Evolutionary conservation across 1,284 basidiomycete genomes (phyloP).

Genomic region (Moniliophthora roreri): DNA sequence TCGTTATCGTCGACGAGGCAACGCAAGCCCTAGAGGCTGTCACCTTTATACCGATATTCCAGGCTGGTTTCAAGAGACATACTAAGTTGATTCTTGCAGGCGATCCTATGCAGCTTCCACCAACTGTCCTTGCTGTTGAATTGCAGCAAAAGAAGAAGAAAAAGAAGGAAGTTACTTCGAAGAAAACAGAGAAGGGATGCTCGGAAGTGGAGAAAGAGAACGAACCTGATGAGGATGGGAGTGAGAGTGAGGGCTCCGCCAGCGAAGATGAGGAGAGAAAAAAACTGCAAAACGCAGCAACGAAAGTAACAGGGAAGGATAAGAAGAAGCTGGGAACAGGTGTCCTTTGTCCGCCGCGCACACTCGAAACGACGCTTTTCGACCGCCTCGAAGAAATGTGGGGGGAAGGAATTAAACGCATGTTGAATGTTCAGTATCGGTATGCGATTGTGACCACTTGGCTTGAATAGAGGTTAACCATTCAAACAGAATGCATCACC

Average conservation of each 20-base stretch:
- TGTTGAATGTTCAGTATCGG: constrained; percentile 89
- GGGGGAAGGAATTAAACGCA: constrained; percentile 79
- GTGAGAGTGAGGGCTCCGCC: constrained; percentile 1
- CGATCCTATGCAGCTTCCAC: constrained; percentile 90
- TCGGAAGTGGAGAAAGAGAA: constrained; percentile 6
- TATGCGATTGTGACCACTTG: constrained; percentile 30
- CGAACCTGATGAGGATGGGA: not conserved
- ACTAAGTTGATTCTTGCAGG: constrained; percentile 85
- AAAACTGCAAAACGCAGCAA: no score
- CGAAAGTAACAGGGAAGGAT: not conserved
- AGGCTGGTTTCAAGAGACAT: constrained; percentile 80
- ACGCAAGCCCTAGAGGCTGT: constrained; percentile 96
- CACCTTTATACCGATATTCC: constrained; percentile 90
- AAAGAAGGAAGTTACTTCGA: constrained; percentile 3
- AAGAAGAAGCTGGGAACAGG: not conserved
- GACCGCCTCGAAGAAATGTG: constrained; percentile 89
- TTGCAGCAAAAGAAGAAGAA: constrained; percentile 33
- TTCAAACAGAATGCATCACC: constrained; percentile 74
- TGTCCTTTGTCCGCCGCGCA: constrained; percentile 62
- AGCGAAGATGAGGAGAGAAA: not conserved
- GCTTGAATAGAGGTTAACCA: constrained; percentile 1
- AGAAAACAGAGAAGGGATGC: not conserved
- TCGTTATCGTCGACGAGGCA: constrained; percentile 94
- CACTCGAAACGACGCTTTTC: constrained; percentile 89
- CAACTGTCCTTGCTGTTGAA: constrained; percentile 79